Conservation (phyloP, 495 filamentous ascomycete species). For the Pyronema omphalodes region DNA sequence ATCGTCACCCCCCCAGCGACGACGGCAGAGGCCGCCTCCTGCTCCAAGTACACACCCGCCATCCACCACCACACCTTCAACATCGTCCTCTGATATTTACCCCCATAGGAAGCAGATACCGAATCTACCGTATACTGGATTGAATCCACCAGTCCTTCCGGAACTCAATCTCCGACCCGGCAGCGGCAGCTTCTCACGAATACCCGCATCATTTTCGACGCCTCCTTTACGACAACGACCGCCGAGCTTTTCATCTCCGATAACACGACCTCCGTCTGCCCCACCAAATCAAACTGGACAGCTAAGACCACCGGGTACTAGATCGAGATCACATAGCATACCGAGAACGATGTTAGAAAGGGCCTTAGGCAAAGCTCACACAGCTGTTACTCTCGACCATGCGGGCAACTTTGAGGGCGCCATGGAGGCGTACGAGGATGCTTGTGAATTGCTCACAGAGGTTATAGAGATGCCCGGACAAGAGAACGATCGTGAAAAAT, state of each 20-base stretch:
- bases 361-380: slow-evolving; percentile 86
- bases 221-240: neutral
- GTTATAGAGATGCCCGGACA: slow-evolving; percentile 70
- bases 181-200: slow-evolving; percentile 4
- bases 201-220: neutral
- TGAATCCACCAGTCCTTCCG: slow-evolving; percentile 1
- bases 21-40: neutral
- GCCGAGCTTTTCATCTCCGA: neutral
- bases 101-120: slow-evolving; percentile 1
- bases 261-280: neutral
- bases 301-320: neutral
- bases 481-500: slow-evolving; percentile 66
- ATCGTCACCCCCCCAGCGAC: slow-evolving; percentile 15
- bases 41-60: neutral
- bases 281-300: neutral
- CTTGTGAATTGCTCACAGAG: slow-evolving; percentile 62
- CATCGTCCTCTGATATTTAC: neutral
- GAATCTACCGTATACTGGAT: neutral
- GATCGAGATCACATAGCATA: slow-evolving; percentile 13
- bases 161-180: slow-evolving; percentile 5
- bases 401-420: slow-evolving; percentile 86
- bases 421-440: slow-evolving; percentile 77
- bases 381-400: slow-evolving; percentile 84
- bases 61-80: neutral
- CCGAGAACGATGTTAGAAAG: slow-evolving; percentile 77